Base-by-base conservation (phyloP, 177 flowering plant genomes). In the Vitis hybrid region DNA sequence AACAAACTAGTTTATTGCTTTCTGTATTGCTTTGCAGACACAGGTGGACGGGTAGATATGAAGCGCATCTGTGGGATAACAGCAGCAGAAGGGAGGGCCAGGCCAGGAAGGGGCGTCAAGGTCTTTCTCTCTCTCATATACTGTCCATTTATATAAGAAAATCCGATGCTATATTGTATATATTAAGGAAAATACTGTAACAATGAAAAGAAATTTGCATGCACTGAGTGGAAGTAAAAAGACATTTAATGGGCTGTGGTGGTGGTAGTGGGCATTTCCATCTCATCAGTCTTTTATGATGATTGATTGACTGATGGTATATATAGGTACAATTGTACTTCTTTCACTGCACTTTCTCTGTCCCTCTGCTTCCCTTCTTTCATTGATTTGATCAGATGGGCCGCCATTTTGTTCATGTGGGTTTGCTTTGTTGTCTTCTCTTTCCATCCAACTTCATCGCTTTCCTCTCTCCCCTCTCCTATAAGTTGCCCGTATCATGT, bases 61-160 rank as follows among this genome's bases (percentile, higher is more conserved):
- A 93, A 84, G 98, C 98, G 63, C 98, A 93, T 86, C 91, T 92
- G 1, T 93, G 98, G 98, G 98, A 93, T 68, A 93, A 93, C 82
- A 93, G 97, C 93, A 90, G 94, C 80, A 89, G 90, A 73, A 91
- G 98, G 46, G 98, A 93, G 80, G 98, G 98, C 54, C 98, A 93
- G 67, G 90, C 91, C 60, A 86, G 98, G 72, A 93, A 93, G 83
- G 98, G 98, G 62, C 90, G 98, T 78, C 98, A 93, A 91, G 98
- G 98, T 64, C 64, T 61, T 65, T 40, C 32, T 54, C 30, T 50
- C 46, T 69, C 66, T 24, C 27, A 50, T 48, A 51, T n/a, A 60
- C 35, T 60, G 15, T 59, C 14, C 30, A 49, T 11, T 1, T 50
- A 11, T 60, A 1, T 59, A 1, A 13, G 2, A 40, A 40, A 40